Conservation (phyloP, 176 grass and related monocot genomes). For the Oryza meyeriana region DNA sequence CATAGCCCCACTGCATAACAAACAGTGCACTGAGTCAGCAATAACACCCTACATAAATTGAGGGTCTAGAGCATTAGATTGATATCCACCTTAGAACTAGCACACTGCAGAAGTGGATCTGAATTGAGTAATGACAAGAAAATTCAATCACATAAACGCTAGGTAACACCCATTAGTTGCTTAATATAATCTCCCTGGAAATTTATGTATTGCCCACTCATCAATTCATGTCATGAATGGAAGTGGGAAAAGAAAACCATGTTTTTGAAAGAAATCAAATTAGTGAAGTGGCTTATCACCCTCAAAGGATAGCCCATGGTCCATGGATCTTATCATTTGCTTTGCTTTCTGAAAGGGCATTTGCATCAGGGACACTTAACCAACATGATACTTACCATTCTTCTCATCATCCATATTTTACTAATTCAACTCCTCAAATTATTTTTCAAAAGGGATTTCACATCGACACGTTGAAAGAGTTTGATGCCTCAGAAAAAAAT, state of each 20-base stretch:
- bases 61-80: not conserved
- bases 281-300: not conserved
- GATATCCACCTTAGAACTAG: not conserved
- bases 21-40: slow-evolving; percentile 19
- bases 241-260: not conserved
- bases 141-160: not conserved
- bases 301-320: not conserved
- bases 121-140: not conserved
- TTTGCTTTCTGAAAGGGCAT: not conserved
- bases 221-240: slow-evolving; percentile 11
- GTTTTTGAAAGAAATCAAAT: not conserved
- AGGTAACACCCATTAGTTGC: not conserved
- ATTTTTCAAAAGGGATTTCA: no score
- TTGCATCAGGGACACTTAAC: not conserved
- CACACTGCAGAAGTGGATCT: not conserved
- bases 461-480: not conserved
- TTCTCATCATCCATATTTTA: not conserved
- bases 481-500: not conserved
- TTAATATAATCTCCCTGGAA: not conserved
- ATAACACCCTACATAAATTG: not conserved
- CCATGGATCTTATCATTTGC: not conserved
- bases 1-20: slow-evolving; percentile 86
- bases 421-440: not conserved
- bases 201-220: not conserved
- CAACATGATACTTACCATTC: not conserved